Base-by-base conservation (phyloP, 768 basidiomycete genomes). In the Melanogaster broomeanus region DNA sequence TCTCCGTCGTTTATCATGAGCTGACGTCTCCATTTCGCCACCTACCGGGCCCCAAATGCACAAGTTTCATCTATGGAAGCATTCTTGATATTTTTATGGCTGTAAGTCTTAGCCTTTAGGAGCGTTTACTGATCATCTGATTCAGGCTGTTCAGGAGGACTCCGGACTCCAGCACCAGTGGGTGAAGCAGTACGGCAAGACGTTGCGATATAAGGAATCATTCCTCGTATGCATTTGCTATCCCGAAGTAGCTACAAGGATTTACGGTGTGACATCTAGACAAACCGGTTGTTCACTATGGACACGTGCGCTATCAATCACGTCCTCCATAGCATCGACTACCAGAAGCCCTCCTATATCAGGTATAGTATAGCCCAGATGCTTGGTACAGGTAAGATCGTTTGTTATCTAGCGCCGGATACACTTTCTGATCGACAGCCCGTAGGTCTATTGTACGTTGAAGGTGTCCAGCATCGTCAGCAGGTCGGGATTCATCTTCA, bases 251-350 rank as follows among this genome's bases (percentile, higher is more conserved):
- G n/a, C n/a, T n/a, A n/a, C n/a, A n/a, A n/a, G n/a, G n/a, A n/a
- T n/a, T n/a, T n/a, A n/a, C n/a, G n/a, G 11, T 35, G 34, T 35
- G 34, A 25, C 21, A 10, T 40, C 15, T 49, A 75, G 72, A 42
- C 48, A 15, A 58, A 63, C 11, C 76, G 78, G 15, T 63, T 88
- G 15, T 78, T 74, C 59, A 87, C 84, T 0, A 68, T 74, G 48
- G 89, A 90, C 62, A 72, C 79, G 0, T 78, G 79, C 19, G 87
- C 87, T 0, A 46, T 90, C 38, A 76, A 77, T 41, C 82, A 90
- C 55, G 70, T 92, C 42, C 69, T 91, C 15, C 82, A 87, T 47
- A 69, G 69, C 28, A 60, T 71, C 34, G 67, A 75, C 42, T 88
- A 84, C 58, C 77, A 79, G 46, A 88, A 87, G 57, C 77, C 84